Evolutionary conservation across 2,329 filamentous ascomycete genomes (phyloP).

Genomic region (Calonectria pteridis): DNA sequence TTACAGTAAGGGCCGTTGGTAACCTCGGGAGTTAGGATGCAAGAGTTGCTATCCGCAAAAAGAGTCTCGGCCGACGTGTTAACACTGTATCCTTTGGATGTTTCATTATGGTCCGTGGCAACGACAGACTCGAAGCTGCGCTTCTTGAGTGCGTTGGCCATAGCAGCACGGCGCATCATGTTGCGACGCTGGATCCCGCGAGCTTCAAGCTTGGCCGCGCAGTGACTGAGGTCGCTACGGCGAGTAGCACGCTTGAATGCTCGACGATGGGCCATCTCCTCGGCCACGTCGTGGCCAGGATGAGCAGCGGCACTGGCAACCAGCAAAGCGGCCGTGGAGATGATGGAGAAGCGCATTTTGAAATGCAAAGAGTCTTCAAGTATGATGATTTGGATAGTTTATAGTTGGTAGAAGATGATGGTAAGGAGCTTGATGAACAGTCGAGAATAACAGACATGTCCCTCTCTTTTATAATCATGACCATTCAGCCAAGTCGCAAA

Average conservation of each 20-base stretch:
- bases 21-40: conserved; percentile 62
- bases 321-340: conserved; percentile 28
- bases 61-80: conserved; percentile 48
- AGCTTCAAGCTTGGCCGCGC: conserved; percentile 58
- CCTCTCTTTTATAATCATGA: neutral
- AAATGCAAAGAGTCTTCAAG: neutral
- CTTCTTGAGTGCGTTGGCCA: conserved; percentile 34
- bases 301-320: conserved; percentile 51
- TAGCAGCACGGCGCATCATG: conserved; percentile 58
- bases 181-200: conserved; percentile 60
- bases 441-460: neutral
- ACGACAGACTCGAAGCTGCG: conserved; percentile 51
- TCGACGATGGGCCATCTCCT: conserved; percentile 49
- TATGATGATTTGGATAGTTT: neutral
- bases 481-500: neutral
- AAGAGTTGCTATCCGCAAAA: conserved; percentile 56
- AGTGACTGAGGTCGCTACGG: conserved; percentile 60
- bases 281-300: conserved; percentile 61
- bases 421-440: neutral
- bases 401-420: neutral
- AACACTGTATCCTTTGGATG: conserved; percentile 48
- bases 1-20: conserved; percentile 60
- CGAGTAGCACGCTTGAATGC: conserved; percentile 50
- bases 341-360: conserved; percentile 28
- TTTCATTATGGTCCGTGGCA: conserved; percentile 53